Percentiles rank a stretch among this genome's conserved stretches.
These are phyloP conservation scores for Ophiostoma australiae DNA, from an alignment of 2,329 filamentous ascomycete species.

Conservation along the genomic window DNA sequence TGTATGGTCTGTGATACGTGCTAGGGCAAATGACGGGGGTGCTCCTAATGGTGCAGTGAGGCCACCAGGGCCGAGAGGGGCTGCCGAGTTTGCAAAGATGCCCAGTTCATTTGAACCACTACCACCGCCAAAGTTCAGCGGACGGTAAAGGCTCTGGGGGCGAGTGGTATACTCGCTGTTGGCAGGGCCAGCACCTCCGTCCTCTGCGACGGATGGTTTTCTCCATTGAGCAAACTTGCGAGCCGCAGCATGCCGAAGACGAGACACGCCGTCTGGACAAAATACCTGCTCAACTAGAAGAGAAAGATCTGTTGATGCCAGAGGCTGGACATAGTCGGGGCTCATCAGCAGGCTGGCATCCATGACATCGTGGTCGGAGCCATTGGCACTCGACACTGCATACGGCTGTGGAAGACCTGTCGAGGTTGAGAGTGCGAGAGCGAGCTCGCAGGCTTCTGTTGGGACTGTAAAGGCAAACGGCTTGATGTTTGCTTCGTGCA, in stretches of 20 bases:
- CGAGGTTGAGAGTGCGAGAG: background rate
- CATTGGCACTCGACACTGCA: conserved; percentile 69
- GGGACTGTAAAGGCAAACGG: conserved; percentile 59
- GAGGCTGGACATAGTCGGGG: conserved; percentile 78
- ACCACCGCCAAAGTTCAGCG: conserved; percentile 8
- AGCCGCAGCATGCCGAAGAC: conserved; percentile 76
- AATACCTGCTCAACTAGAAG: conserved; percentile 70
- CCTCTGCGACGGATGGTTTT: conserved; percentile 19
- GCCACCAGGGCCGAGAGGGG: background rate
- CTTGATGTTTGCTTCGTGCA: conserved; percentile 54
- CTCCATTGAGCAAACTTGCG: conserved; percentile 76
- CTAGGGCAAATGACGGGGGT: conserved; percentile 50
- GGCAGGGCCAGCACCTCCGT: conserved; percentile 21
- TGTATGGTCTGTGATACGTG: conserved; percentile 49
- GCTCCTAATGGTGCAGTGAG: conserved; percentile 11
- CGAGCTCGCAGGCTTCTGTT: background rate
- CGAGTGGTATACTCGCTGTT: conserved; percentile 27
- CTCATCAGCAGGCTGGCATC: conserved; percentile 93
- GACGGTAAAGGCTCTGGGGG: conserved; percentile 26
- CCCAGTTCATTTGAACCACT: conserved; percentile 10
- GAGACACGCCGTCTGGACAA: conserved; percentile 69
- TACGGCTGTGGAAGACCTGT: conserved; percentile 54
- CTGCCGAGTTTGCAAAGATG: background rate
- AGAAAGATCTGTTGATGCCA: conserved; percentile 68
- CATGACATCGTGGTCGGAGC: conserved; percentile 73